These are phyloP conservation scores for Tephrocybe sp. DNA, from an alignment of 768 basidiomycete genomes.

Conservation along the genomic window DNA sequence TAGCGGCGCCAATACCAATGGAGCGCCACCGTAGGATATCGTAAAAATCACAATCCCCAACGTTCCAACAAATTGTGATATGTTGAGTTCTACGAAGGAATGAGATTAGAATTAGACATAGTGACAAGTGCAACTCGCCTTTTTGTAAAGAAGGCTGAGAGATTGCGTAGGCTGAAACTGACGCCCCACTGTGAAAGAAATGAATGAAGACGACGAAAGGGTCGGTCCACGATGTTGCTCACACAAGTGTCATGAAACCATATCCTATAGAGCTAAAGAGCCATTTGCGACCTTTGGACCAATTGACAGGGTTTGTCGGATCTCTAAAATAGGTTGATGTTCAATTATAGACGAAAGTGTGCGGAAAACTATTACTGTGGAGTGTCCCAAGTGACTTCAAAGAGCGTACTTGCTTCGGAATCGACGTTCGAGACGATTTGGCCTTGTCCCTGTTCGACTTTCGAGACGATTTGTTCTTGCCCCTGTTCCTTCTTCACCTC, in stretches of 20 bases:
- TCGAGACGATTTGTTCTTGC: neutral
- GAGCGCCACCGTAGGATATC: constrained; percentile 1
- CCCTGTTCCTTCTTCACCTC: no score
- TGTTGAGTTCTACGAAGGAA: neutral
- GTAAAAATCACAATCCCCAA: constrained; percentile 1
- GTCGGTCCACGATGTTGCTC: neutral
- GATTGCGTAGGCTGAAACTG: constrained; percentile 1
- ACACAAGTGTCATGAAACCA: constrained; percentile 1
- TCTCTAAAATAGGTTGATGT: neutral
- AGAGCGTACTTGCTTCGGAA: neutral
- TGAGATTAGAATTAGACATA: neutral
- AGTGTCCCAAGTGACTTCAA: neutral
- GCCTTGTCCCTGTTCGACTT: neutral
- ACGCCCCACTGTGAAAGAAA: neutral
- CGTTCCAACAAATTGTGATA: neutral
- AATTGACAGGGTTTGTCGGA: constrained; percentile 1
- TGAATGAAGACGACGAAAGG: no score
- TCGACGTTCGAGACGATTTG: neutral
- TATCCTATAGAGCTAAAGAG: neutral
- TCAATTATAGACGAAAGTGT: neutral
- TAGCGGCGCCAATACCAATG: constrained; percentile 1
- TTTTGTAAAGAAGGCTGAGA: neutral
- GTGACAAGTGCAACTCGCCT: neutral
- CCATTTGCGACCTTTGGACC: constrained; percentile 2
- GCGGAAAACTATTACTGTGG: neutral